Evolutionary conservation across 768 basidiomycete genomes (phyloP).

Genomic region (Boletus fagicola): DNA sequence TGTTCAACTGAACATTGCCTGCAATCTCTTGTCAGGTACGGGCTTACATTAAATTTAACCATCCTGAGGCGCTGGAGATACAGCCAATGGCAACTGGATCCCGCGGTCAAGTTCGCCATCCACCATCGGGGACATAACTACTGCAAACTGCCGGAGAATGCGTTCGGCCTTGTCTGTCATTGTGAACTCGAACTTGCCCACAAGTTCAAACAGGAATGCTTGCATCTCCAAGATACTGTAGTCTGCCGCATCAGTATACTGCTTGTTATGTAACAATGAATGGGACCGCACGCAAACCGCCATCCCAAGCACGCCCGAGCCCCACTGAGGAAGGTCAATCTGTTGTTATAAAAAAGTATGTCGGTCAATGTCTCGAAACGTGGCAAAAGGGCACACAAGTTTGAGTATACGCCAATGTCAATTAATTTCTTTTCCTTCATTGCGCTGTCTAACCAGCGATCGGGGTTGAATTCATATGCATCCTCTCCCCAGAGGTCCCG

Average conservation of each 20-base stretch:
- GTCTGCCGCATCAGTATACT: background rate
- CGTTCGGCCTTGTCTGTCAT: conserved; percentile 28
- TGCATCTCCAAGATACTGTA: conserved; percentile 49
- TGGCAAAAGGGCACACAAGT: conserved; percentile 5
- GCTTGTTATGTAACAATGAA: background rate
- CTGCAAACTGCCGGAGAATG: conserved; percentile 29
- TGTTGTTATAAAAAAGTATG: background rate
- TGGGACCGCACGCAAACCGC: conserved; percentile 27
- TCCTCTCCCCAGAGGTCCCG: conserved; percentile 31
- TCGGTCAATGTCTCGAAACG: background rate
- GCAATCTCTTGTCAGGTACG: background rate
- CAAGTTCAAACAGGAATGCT: conserved; percentile 50
- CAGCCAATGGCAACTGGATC: conserved; percentile 29
- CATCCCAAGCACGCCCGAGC: conserved; percentile 26
- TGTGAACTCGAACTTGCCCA: conserved; percentile 52
- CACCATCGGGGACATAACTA: conserved; percentile 35
- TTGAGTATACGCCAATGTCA: conserved; percentile 17
- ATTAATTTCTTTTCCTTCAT: background rate
- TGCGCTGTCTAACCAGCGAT: conserved; percentile 11
- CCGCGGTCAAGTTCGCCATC: conserved; percentile 33
- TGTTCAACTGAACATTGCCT: too few relatives aligned
- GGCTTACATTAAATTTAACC: background rate
- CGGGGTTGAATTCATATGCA: conserved; percentile 23
- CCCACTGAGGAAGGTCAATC: conserved; percentile 24
- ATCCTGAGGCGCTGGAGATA: conserved; percentile 13